phyloP scores from a whole-genome alignment of 768 basidiomycete species.

The Auricularia sp. region DNA sequence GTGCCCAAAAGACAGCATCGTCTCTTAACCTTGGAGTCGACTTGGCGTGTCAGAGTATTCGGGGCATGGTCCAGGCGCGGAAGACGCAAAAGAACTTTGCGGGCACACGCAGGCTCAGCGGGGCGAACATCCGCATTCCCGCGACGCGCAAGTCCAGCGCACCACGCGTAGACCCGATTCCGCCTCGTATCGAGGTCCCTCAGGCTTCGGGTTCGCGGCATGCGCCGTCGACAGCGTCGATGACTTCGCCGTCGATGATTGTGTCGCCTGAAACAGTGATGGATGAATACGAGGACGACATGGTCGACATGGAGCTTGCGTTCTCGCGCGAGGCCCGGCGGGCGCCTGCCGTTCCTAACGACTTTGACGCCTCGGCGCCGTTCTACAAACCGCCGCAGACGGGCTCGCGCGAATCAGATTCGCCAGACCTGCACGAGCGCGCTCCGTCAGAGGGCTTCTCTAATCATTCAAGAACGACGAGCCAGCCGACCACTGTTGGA shows the following conservation, averaged over 20 bases:
- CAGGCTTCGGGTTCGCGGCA: neutral
- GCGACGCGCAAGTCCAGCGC: neutral
- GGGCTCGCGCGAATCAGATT: neutral
- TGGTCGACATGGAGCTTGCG: constrained; percentile 49
- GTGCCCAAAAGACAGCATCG: neutral
- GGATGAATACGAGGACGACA: constrained; percentile 35
- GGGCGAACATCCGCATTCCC: neutral
- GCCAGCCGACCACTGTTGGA: neutral
- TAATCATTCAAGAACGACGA: neutral
- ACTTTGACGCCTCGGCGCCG: neutral
- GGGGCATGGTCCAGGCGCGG: neutral
- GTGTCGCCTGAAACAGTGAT: neutral
- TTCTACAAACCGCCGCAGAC: neutral
- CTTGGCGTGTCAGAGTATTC: neutral
- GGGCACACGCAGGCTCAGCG: neutral
- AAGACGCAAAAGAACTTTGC: neutral
- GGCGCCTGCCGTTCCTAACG: neutral
- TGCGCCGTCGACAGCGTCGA: neutral
- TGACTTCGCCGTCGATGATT: constrained; percentile 1
- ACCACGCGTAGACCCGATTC: neutral
- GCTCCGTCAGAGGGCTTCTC: neutral
- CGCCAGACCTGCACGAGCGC: neutral
- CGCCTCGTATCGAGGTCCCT: neutral
- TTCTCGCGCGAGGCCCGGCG: constrained; percentile 15
- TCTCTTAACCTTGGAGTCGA: neutral